These are phyloP conservation scores for Epithemia pelagica DNA, from an alignment of 108 stramenopile genomes.

Conservation along the genomic window DNA sequence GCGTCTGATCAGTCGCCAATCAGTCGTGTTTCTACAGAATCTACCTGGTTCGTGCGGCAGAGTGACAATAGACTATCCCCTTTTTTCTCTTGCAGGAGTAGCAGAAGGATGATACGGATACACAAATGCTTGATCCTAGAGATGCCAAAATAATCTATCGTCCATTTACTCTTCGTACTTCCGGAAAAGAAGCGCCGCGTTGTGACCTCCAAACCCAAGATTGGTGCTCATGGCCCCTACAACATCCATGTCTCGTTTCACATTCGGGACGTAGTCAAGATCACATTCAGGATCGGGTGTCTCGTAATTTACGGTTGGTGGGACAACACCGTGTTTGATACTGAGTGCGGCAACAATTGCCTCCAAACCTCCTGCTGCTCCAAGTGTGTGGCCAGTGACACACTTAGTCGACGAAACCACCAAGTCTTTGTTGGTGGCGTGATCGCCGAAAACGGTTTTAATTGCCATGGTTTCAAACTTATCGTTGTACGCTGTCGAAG, in stretches of 20 bases:
- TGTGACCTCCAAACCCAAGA: slow-evolving; percentile 97
- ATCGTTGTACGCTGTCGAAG: slow-evolving; percentile 95
- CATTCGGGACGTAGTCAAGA: slow-evolving; percentile 93
- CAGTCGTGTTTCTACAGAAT: too few relatives aligned
- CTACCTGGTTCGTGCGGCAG: too few relatives aligned
- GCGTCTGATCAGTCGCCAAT: too few relatives aligned
- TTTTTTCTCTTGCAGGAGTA: too few relatives aligned
- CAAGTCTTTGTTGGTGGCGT: slow-evolving; percentile 73
- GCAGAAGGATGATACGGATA: too few relatives aligned
- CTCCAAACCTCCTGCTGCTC: slow-evolving; percentile 95
- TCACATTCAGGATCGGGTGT: slow-evolving; percentile 95
- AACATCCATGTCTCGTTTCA: slow-evolving; percentile 83
- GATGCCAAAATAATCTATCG: too few relatives aligned
- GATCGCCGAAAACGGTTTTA: slow-evolving; percentile 86
- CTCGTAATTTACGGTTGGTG: slow-evolving; percentile 93
- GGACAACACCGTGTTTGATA: slow-evolving; percentile 77
- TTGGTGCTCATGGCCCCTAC: slow-evolving; percentile 93
- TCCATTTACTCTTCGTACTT: slow-evolving; percentile 40
- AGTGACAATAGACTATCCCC: too few relatives aligned
- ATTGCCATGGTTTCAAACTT: slow-evolving; percentile 97
- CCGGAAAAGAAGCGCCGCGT: slow-evolving; percentile 96
- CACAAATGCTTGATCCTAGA: too few relatives aligned
- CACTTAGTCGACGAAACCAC: slow-evolving; percentile 91
- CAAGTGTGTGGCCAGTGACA: slow-evolving; percentile 94
- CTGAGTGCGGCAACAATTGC: slow-evolving; percentile 83